These are phyloP conservation scores for Testicularia cyperi DNA, from an alignment of 1,284 basidiomycete genomes.

Conservation along the genomic window DNA sequence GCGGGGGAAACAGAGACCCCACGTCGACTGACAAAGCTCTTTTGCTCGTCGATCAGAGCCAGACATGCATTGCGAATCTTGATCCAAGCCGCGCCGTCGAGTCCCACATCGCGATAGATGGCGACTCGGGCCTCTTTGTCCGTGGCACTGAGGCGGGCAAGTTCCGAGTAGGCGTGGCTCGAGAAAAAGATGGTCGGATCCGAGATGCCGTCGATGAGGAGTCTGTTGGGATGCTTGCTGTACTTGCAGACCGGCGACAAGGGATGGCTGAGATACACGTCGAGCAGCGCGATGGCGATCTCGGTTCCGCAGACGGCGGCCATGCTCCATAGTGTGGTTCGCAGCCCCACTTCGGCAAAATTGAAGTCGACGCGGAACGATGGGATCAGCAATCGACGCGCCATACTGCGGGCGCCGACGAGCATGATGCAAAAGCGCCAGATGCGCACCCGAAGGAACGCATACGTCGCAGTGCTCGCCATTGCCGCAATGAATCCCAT, in stretches of 20 bases:
- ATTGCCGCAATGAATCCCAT: constrained; percentile 10
- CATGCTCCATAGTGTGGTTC: constrained; percentile 14
- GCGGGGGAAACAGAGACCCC: no score
- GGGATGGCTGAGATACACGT: constrained; percentile 49
- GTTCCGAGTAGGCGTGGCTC: constrained; percentile 37
- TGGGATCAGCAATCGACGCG: constrained; percentile 38
- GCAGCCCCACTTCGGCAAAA: constrained; percentile 12
- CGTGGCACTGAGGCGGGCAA: constrained; percentile 21
- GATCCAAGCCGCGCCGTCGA: constrained; percentile 29
- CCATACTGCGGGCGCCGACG: constrained; percentile 27
- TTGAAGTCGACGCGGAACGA: constrained; percentile 42
- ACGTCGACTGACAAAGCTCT: constrained; percentile 19
- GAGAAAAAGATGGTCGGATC: constrained; percentile 43
- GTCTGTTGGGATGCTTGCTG: constrained; percentile 23
- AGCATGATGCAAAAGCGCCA: constrained; percentile 37
- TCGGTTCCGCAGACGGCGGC: constrained; percentile 25
- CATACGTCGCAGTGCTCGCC: constrained; percentile 13
- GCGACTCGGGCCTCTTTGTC: constrained; percentile 17
- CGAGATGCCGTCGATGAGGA: constrained; percentile 38
- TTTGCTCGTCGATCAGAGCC: constrained; percentile 14
- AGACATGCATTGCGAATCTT: constrained; percentile 33
- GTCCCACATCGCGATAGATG: constrained; percentile 42
- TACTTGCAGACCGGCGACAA: constrained; percentile 20
- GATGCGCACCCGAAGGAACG: constrained; percentile 24
- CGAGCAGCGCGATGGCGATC: constrained; percentile 37